Base-by-base conservation (phyloP, 2,329 filamentous ascomycete species). In the Botryotinia convoluta region DNA sequence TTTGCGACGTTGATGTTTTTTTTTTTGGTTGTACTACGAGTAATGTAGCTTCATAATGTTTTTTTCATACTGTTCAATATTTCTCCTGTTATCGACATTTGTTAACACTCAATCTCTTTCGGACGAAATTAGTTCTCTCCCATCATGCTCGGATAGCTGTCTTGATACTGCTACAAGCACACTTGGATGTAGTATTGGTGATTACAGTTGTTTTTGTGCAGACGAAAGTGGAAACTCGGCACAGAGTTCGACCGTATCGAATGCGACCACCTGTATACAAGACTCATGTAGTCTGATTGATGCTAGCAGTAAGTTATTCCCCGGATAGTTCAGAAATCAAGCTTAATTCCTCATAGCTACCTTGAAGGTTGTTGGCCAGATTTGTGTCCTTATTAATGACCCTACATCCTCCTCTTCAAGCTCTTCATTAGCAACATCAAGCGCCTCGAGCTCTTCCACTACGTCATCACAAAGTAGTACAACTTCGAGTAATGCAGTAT, bases 261-360 rank as follows among this genome's bases (percentile, higher is more conserved):
- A 22, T 73, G 42, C 69, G n/a, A 59, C 61, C 22, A 61, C 48
- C 60, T 73, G 72, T 69, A 72, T 73, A 29, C 69, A 73, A 42
- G 37, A 72, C 29, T 32, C 72, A 44, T 73, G 68, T 51, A 67
- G 72, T 72, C 18, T 61, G 7, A 48, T 71, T 42, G 69, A 73
- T 59, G 61, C 69, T 45, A 59, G 39, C n/a, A 45, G 72, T 72
- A 59, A 64, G 68, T 65, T 12, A 6, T 18, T 22, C 51, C 22
- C 29, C 44, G 14, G 54, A 18, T 22, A 16, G 16, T 44, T 14
- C 10, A 61, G 45, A 72, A 42, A 10, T 60, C 22, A 65, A 18
- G 39, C 63, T 72, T 59, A 69, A 44, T 64, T 48, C 20, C 45
- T 54, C 9, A 42, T 60, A 73, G 72, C 68, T 59, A 54, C 72